Conservation (phyloP, 257 asterid species). For the Nicotiana undulata region DNA sequence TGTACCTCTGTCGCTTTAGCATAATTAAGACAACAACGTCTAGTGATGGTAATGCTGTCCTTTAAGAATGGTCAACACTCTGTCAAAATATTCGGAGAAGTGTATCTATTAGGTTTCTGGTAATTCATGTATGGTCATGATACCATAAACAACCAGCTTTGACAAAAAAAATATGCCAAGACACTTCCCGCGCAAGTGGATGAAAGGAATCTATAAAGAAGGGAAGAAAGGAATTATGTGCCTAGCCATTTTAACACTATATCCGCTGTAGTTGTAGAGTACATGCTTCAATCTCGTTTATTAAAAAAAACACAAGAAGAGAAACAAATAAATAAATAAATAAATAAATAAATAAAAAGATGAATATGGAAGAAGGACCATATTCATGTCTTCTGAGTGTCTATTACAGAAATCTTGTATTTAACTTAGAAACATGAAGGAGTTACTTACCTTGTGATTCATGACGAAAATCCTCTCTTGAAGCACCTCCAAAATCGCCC, state of each 20-base stretch:
- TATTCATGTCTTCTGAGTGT: too few species aligned
- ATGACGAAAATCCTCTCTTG: too few species aligned
- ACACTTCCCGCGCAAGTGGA: not conserved
- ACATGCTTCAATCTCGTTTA: not conserved
- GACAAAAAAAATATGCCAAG: not conserved
- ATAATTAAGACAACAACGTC: constrained; percentile 6
- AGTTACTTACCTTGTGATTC: too few species aligned
- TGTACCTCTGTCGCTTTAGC: not conserved
- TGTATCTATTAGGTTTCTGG: not conserved
- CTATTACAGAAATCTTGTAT: too few species aligned
- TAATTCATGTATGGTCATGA: not conserved
- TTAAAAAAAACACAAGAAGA: too few species aligned
- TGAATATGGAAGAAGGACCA: too few species aligned
- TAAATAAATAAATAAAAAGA: too few species aligned
- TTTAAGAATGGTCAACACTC: constrained; percentile 99
- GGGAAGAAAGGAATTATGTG: not conserved
- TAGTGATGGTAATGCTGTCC: constrained; percentile 85
- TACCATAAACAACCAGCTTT: not conserved
- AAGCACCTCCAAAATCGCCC: too few species aligned
- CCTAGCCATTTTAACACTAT: not conserved
- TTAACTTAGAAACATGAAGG: too few species aligned
- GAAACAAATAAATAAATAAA: too few species aligned
- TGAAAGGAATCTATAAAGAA: not conserved
- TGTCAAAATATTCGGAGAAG: constrained; percentile 12
- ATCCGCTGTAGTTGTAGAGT: not conserved